phyloP scores from a whole-genome alignment of 176 grass and related monocot genomes.

The Alopecurus myosuroides region DNA sequence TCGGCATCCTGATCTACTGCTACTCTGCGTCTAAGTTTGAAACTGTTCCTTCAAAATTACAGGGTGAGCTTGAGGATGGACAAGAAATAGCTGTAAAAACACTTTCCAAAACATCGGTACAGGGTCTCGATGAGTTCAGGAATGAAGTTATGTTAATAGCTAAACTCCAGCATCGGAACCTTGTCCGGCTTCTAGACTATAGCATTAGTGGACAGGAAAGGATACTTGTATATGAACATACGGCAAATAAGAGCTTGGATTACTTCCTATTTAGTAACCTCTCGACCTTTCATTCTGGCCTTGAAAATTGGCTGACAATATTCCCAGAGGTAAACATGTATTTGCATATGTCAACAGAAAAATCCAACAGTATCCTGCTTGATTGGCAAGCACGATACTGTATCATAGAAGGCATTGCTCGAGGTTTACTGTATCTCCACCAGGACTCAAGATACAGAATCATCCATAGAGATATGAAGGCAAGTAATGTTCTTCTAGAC shows the following conservation, averaged over 20 bases:
- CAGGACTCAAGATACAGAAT: constrained; percentile 81
- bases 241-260: constrained; percentile 73
- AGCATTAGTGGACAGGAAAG: constrained; percentile 65
- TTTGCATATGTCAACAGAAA: constrained; percentile 39
- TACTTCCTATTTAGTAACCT: constrained; percentile 54
- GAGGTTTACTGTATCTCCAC: constrained; percentile 78
- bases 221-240: constrained; percentile 70
- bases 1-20: no score
- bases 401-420: constrained; percentile 63
- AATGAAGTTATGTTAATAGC: constrained; percentile 64
- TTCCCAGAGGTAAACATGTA: not conserved
- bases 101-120: constrained; percentile 52
- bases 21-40: no score
- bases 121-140: constrained; percentile 69
- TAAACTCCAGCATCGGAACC: constrained; percentile 69
- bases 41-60: no score
- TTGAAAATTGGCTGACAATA: not conserved
- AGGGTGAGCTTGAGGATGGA: constrained; percentile 68
- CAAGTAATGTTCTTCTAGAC: constrained; percentile 76
- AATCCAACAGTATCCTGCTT: constrained; percentile 31
- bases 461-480: constrained; percentile 78
- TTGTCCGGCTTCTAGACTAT: constrained; percentile 64
- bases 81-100: constrained; percentile 80
- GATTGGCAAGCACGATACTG: constrained; percentile 62
- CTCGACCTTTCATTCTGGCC: constrained; percentile 6